Conservation (phyloP, 2,329 filamentous ascomycete species). For the Cercospora sp. region DNA sequence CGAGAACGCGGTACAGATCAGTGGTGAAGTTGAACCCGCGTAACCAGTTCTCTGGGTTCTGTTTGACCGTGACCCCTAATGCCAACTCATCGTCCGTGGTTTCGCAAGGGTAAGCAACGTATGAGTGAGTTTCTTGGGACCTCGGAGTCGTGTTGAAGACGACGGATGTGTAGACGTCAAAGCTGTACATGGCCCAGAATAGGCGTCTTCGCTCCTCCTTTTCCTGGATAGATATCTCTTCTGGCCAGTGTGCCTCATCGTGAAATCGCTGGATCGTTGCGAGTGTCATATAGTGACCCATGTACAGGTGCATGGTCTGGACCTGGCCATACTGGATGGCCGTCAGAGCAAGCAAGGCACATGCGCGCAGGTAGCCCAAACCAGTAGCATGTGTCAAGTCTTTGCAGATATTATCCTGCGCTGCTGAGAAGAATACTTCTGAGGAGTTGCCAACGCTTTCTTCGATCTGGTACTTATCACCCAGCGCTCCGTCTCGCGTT, state of each 20-base stretch:
- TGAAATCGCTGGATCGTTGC: constrained; percentile 54
- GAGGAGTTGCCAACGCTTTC: constrained; percentile 36
- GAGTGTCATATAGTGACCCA: constrained; percentile 55
- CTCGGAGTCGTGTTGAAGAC: constrained; percentile 54
- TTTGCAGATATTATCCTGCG: constrained; percentile 43
- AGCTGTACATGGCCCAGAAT: constrained; percentile 60
- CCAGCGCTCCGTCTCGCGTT: constrained; percentile 53
- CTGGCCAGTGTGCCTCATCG: constrained; percentile 57
- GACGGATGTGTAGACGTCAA: constrained; percentile 57
- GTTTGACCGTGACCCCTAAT: constrained; percentile 26
- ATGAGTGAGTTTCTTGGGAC: constrained; percentile 49
- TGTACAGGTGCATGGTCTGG: constrained; percentile 52
- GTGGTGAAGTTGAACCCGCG: constrained; percentile 61
- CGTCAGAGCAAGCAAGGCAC: constrained; percentile 53
- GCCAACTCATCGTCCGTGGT: constrained; percentile 51
- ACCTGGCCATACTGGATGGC: constrained; percentile 56
- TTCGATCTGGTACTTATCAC: constrained; percentile 33
- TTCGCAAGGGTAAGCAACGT: constrained; percentile 53
- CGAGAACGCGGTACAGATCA: constrained; percentile 58
- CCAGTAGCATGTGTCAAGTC: constrained; percentile 42
- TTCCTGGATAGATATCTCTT: constrained; percentile 48
- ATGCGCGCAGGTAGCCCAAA: constrained; percentile 49
- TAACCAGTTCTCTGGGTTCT: constrained; percentile 49
- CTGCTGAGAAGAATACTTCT: constrained; percentile 50
- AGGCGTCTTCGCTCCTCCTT: constrained; percentile 52